Conservation (phyloP, 768 basidiomycete genomes). For the Serendipita indica region DNA sequence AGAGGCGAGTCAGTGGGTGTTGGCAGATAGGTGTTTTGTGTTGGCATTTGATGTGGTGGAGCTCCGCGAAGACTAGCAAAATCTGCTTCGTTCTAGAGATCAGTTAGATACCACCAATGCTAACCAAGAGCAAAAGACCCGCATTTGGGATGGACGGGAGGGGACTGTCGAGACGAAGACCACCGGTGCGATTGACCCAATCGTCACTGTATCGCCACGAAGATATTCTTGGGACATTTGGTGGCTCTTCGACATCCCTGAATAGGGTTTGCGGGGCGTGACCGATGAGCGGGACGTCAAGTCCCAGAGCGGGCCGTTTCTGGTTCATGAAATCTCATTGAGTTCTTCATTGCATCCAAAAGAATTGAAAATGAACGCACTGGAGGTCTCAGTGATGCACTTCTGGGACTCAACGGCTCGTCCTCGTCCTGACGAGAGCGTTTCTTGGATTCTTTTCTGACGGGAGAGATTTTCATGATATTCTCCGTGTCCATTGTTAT, state of each 20-base stretch:
- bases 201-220: constrained; percentile 31
- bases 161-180: constrained; percentile 46
- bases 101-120: background rate
- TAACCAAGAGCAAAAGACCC: background rate
- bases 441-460: background rate
- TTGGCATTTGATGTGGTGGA: background rate
- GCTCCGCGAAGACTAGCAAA: background rate
- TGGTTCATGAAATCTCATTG: background rate
- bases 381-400: background rate
- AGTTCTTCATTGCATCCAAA: background rate
- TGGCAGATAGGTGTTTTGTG: background rate
- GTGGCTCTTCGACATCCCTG: background rate
- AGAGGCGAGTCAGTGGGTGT: constrained; percentile 3
- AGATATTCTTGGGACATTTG: background rate
- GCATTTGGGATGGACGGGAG: background rate
- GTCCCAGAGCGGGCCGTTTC: background rate
- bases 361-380: background rate
- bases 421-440: background rate
- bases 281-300: background rate
- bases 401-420: background rate
- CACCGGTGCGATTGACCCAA: constrained; percentile 59
- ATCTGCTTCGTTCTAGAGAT: background rate
- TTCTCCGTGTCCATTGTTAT: background rate
- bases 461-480: background rate
- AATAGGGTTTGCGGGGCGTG: background rate